Conservation (phyloP, 176 grass and related monocot genomes). For the Carex kokanica region DNA sequence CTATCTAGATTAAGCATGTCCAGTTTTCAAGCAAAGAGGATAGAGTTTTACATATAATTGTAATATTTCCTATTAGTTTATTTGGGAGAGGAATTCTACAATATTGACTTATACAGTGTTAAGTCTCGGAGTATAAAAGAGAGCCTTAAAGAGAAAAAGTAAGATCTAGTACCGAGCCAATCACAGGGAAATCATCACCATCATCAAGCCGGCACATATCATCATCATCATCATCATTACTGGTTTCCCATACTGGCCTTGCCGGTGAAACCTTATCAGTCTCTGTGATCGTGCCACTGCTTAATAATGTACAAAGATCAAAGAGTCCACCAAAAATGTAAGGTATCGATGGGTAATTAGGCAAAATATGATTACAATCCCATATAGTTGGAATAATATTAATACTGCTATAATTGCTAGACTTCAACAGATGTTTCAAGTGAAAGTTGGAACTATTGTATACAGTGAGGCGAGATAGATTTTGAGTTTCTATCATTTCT, state of each 20-base stretch:
- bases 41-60: not conserved
- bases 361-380: not conserved
- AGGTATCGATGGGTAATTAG: constrained; percentile 8
- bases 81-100: not conserved
- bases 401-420: not conserved
- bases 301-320: constrained; percentile 27
- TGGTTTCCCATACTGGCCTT: constrained; percentile 61
- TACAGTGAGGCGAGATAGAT: not conserved
- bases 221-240: constrained; percentile 40
- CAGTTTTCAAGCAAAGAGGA: not conserved
- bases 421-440: not conserved
- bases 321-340: constrained; percentile 36
- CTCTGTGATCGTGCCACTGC: constrained; percentile 44
- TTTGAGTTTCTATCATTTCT: not conserved
- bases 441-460: not conserved
- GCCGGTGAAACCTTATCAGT: constrained; percentile 39
- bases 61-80: not conserved
- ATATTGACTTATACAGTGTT: not conserved
- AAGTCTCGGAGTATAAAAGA: not conserved
- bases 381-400: not conserved
- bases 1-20: constrained; percentile 1
- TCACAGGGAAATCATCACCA: constrained; percentile 46
- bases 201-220: constrained; percentile 77
- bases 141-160: not conserved
- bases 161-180: constrained; percentile 55